Evolutionary conservation across 495 filamentous ascomycete genomes (phyloP), one percentile per base, ranked within the genome.

Genomic region (Penicillium malachiteum): DNA sequence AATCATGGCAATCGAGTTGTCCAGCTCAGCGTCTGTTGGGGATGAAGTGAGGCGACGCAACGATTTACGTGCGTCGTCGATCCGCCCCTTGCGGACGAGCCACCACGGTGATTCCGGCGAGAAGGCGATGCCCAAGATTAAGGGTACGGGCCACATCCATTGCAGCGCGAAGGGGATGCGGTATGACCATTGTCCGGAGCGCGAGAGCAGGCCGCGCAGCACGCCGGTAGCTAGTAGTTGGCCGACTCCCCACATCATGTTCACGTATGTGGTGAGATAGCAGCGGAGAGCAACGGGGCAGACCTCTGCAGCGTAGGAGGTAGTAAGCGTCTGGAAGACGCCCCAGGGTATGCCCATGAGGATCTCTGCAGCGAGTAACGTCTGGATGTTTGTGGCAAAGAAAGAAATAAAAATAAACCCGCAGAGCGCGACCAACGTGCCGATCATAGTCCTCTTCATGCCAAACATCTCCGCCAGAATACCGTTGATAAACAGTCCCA

Each of bases 71-170:
- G 89, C 89, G 32, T 88, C 80, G 13, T 87, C 81, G 13, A 81
- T 73, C 30, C 78, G 79, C 4, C 85, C 88, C 60, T 81, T 86
- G 7, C 89, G 82, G 42, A 92, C 86, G n/a, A 91, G 80, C 88
- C 89, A 92, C 88, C 87, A 92, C 0, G 90, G 90, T 0, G 80
- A 85, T 66, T 94, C 89, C 2, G 90, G 90, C 0, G 87, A 87
- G 18, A 89, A 80, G 44, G 74, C 76, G 52, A 90, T 85, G 16
- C 85, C 87, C 52, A 90, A 74, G 50, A 87, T 80, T 7, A 94
- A 76, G 1, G 89, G 89, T 6, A 87, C 66, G 0, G 89, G 88
- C 87, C 88, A 93, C 80, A 92, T 87, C 89, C 89, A 93, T 71
- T 93, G 89, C 8, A 91, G 64, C 3, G 82, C 84, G 56, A 89